Evolutionary conservation across 345 rosid genomes (phyloP).

Genomic region (Litchi chinensis): DNA sequence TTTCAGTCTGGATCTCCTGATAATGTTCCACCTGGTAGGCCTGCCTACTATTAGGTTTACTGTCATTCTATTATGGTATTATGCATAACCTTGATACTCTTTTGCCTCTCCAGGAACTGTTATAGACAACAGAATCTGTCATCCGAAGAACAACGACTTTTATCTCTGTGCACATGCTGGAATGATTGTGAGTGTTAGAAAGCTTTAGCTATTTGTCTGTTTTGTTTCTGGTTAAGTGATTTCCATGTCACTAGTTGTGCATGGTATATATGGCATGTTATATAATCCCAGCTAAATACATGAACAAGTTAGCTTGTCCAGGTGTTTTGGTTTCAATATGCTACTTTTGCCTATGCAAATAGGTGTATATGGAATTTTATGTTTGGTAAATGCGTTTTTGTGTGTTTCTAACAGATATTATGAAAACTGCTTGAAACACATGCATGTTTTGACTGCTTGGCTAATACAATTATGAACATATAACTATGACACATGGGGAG

Average conservation of each 20-base stretch:
- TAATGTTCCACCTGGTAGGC: conserved; percentile 84
- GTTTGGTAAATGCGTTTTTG: neutral
- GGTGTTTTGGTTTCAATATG: neutral
- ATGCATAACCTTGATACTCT: neutral
- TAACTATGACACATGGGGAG: no score
- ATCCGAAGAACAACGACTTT: conserved; percentile 78
- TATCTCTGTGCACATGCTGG: conserved; percentile 95
- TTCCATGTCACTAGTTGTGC: neutral
- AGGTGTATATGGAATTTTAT: no score
- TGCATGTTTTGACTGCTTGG: no score
- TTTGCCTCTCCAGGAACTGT: conserved; percentile 54
- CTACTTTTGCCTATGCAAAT: no score
- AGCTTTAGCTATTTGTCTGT: neutral
- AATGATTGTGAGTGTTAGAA: conserved; percentile 63
- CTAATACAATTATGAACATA: no score
- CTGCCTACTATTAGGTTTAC: neutral
- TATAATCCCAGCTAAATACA: neutral
- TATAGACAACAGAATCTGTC: conserved; percentile 72
- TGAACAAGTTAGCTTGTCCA: neutral
- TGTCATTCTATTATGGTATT: neutral
- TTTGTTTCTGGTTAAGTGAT: neutral
- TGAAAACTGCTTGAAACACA: neutral
- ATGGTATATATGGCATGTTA: neutral
- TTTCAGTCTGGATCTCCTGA: conserved; percentile 67
- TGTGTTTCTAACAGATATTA: neutral